Evolutionary conservation across 768 basidiomycete species (phyloP).

Genomic region (Psilocybe cubensis): DNA sequence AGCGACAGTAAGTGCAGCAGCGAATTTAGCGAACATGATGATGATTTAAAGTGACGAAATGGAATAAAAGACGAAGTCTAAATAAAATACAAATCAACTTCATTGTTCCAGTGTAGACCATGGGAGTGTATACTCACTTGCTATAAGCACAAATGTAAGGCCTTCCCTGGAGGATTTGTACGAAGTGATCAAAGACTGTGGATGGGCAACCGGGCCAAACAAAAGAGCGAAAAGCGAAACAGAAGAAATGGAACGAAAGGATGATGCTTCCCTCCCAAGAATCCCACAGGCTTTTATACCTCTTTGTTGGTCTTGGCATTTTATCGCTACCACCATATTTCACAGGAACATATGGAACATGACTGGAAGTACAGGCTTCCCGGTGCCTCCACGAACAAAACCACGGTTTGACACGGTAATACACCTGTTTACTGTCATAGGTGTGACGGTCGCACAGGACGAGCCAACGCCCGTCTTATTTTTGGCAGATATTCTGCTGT

Average conservation of each 20-base stretch:
- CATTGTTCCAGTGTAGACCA: not conserved
- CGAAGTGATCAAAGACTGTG: conserved; percentile 34
- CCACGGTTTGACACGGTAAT: not conserved
- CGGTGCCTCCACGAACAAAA: not conserved
- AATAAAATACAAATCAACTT: conserved; percentile 1
- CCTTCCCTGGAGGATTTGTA: conserved; percentile 27
- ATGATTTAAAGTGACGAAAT: conserved; percentile 18
- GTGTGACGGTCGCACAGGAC: conserved; percentile 15
- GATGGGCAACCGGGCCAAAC: conserved; percentile 45
- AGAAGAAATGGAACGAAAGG: conserved; percentile 17
- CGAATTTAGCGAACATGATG: conserved; percentile 43
- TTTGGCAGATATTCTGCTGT: not conserved
- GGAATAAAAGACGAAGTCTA: conserved; percentile 21
- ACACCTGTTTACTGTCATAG: not conserved
- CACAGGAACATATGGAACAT: conserved; percentile 2
- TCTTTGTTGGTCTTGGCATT: conserved; percentile 1
- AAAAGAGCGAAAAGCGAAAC: conserved; percentile 26
- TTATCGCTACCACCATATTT: not conserved
- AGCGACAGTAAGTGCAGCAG: conserved; percentile 28
- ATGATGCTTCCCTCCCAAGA: conserved; percentile 15
- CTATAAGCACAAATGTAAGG: conserved; percentile 33
- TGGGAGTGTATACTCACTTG: conserved; percentile 20
- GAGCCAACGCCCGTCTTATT: conserved; percentile 14
- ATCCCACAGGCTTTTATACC: conserved; percentile 16
- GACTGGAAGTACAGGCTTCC: conserved; percentile 7